Evolutionary conservation across 331 rosid genomes (phyloP).

Genomic region (Erythrophleum ivorense): DNA sequence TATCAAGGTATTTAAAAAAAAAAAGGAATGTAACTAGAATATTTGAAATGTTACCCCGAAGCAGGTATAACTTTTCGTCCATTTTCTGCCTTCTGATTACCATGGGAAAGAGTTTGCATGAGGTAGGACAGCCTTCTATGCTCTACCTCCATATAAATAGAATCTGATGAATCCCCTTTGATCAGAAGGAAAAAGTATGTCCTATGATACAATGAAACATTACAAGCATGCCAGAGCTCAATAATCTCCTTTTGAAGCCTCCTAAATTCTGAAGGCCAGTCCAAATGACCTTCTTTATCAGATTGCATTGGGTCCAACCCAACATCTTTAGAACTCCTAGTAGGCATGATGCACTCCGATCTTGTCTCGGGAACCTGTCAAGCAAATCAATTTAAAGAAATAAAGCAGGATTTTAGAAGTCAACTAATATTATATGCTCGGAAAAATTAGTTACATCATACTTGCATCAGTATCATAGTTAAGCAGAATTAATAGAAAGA

Average conservation of each 20-base stretch:
- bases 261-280: constrained; percentile 76
- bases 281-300: constrained; percentile 56
- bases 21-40: neutral
- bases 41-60: constrained; percentile 53
- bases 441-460: neutral
- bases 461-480: neutral
- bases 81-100: constrained; percentile 60
- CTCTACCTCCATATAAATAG: constrained; percentile 91
- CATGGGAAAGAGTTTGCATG: constrained; percentile 54
- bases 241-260: constrained; percentile 79
- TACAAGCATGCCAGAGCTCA: constrained; percentile 81
- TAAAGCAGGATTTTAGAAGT: neutral
- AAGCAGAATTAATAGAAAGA: constrained; percentile 2
- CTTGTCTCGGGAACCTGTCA: constrained; percentile 54
- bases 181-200: constrained; percentile 90
- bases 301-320: constrained; percentile 66
- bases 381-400: constrained; percentile 38
- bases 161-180: constrained; percentile 81
- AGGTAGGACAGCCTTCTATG: constrained; percentile 80
- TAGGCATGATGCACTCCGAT: constrained; percentile 20
- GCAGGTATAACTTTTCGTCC: constrained; percentile 58
- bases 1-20: neutral
- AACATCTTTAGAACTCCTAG: constrained; percentile 63
- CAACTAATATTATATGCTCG: neutral
- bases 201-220: constrained; percentile 84